Percentiles rank a stretch among this genome's conserved stretches.
Conservation (phyloP, 2,329 filamentous ascomycete species). For the Verticillium nubilum region DNA sequence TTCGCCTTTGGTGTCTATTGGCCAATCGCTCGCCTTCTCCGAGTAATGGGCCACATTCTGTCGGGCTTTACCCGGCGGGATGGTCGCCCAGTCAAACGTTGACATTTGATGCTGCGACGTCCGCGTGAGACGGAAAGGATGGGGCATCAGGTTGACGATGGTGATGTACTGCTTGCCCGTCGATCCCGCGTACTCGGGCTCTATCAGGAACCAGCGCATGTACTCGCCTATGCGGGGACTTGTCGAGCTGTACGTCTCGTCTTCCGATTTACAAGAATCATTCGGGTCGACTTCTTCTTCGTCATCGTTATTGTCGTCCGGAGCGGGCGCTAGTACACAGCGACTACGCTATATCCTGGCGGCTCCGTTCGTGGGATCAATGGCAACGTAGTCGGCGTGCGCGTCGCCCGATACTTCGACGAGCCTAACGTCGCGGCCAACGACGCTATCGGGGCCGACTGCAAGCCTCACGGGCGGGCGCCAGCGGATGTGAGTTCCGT, state of each 20-base stretch:
- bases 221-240: not conserved
- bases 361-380: not conserved
- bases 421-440: not conserved
- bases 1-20: constrained; percentile 22
- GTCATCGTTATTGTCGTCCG: not conserved
- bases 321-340: not conserved
- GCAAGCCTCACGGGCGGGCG: not conserved
- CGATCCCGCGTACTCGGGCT: not conserved
- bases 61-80: constrained; percentile 23
- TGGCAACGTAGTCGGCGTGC: not conserved
- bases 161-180: constrained; percentile 21
- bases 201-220: constrained; percentile 4
- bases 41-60: constrained; percentile 24
- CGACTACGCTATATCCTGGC: not conserved
- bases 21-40: constrained; percentile 7
- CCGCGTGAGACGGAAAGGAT: constrained; percentile 18
- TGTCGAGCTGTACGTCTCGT: not conserved
- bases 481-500: not conserved
- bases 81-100: constrained; percentile 23
- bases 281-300: not conserved
- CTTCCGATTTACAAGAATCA: not conserved
- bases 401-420: not conserved
- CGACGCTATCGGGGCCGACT: not conserved
- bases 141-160: constrained; percentile 27
- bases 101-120: constrained; percentile 26